Evolutionary conservation across 208 protist species (phyloP), one percentile per base, ranked within the genome.

Genomic region (Trypanosoma brucei): DNA sequence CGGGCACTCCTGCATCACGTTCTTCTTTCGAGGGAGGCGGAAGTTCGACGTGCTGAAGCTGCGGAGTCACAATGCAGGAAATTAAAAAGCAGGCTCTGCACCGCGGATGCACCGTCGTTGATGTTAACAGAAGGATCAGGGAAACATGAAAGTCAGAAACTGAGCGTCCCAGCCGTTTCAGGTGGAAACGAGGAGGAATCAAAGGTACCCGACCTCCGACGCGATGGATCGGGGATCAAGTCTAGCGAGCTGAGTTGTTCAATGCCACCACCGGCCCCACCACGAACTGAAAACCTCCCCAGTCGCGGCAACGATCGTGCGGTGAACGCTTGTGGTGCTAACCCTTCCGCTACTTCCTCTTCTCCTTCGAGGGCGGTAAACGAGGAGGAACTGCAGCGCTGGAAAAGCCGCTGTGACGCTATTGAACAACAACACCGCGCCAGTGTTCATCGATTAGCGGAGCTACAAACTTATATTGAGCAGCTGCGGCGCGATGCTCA

Each of bases 401-500:
- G 64, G 64, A 71, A 65, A 34, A 39, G 55, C 13, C 65, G 58
- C 1, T 64, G 58, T 55, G 49, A 56, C 2, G 13, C 50, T 11
- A 54, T 62, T 54, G 65, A 64, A 46, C 57, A 65, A 14, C 74
- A 66, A 34, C 62, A 76, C 14, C 56, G 62, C 9, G 56, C 61
- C 34, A 59, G 62, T 42, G 56, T 38, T 14, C 51, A 59, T 9
- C 68, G 69, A 2, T 35, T 79, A 22, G 63, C 31, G 30, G 74
- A 72, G 33, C 59, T 79, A 45, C 68, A 79, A 53, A 36, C 45
- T 34, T 79, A 79, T 38, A 63, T 79, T 57, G 67, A 75, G n/a
- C 68, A 71, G 36, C 51, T 79, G 49, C 49, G 61, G 8, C 46
- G 55, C 35, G 46, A 59, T 48, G 74, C 74, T 8, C 67, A 69